Evolutionary conservation across 2,329 filamentous ascomycete species (phyloP), one percentile per base, ranked within the genome.

Genomic region (Westerdykella aurantiaca): DNA sequence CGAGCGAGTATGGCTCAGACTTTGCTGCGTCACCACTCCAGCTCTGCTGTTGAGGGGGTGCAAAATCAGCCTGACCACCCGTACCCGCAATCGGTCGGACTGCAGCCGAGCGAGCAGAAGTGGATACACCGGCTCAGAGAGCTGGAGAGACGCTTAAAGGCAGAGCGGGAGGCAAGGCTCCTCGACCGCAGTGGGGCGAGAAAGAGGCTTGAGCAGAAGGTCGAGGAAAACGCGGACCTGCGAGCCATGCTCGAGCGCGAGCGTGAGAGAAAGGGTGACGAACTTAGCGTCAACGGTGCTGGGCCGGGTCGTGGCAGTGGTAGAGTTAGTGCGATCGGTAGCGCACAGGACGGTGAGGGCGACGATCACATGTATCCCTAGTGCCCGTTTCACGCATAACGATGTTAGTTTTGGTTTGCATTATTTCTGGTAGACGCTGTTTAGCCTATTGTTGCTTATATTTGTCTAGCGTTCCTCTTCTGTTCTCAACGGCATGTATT

Each of bases 111-210:
- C 33, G 85, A 91, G 55, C 83, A 86, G 52, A 81, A 85, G 53
- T 95, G 88, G 88, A 82, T 94, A 51, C 80, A 95, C 50, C 75
- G 93, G 6, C 74, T 97, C 29, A 82, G 88, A 45, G 90, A 97
- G 62, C 73, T 97, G 54, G 93, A 98, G 72, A 79, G 84, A 52
- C 81, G 94, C 55, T 74, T 98, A 14, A 95, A 95, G 66, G 83
- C 86, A 37, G 93, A 98, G 70, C 75, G 93, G 12, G 93, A 97
- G 67, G 89, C 83, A 1, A 74, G 93, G 37, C 73, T 94, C 42
- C 73, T 95, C 45, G 93, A 98, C 69, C 81, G 93, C 3, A 85
- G 79, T 38, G 89, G 88, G 18, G 91, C 91, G 22, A 74, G 87
- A 43, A 85, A 89, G 70, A 75, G 91, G 41, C 70, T 95, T 0